Conservation (phyloP, 164 flowering plant species). For the Santalum album region DNA sequence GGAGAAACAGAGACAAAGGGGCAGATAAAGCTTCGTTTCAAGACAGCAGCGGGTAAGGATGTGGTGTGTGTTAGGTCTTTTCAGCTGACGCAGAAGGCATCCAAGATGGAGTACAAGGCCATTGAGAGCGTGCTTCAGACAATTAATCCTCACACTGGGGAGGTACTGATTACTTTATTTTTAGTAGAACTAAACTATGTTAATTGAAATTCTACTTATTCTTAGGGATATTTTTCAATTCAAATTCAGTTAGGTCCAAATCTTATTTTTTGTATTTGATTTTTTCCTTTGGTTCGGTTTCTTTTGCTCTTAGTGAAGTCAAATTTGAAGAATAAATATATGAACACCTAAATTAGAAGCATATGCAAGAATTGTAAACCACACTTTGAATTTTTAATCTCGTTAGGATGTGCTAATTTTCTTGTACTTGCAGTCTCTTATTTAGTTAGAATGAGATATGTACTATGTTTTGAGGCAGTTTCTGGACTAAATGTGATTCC, state of each 20-base stretch:
- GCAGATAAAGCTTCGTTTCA: conserved; percentile 88
- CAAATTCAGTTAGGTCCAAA: background rate
- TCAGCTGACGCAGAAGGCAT: conserved; percentile 90
- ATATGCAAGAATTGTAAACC: too few species aligned
- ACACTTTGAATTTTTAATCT: too few species aligned
- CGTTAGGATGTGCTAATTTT: too few species aligned
- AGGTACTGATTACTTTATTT: conserved; percentile 31
- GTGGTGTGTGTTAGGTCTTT: conserved; percentile 96
- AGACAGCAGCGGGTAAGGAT: conserved; percentile 93
- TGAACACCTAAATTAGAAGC: too few species aligned
- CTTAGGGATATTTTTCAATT: background rate
- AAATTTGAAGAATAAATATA: too few species aligned
- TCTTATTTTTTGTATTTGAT: too few species aligned
- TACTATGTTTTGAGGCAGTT: too few species aligned
- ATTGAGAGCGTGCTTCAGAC: conserved; percentile 97
- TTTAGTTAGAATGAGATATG: too few species aligned
- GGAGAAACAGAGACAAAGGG: conserved; percentile 99
- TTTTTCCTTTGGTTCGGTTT: too few species aligned
- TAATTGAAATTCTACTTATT: background rate
- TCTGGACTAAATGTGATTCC: too few species aligned
- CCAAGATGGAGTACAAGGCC: conserved; percentile 95
- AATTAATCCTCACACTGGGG: conserved; percentile 88
- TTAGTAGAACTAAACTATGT: background rate
- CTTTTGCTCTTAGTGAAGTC: too few species aligned
- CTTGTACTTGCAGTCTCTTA: too few species aligned